A percentile compares a stretch with the other conserved stretches of the same genome.
These are phyloP conservation scores for Gonium pectorale DNA, from an alignment of 139 green algal genomes.

Conservation along the genomic window DNA sequence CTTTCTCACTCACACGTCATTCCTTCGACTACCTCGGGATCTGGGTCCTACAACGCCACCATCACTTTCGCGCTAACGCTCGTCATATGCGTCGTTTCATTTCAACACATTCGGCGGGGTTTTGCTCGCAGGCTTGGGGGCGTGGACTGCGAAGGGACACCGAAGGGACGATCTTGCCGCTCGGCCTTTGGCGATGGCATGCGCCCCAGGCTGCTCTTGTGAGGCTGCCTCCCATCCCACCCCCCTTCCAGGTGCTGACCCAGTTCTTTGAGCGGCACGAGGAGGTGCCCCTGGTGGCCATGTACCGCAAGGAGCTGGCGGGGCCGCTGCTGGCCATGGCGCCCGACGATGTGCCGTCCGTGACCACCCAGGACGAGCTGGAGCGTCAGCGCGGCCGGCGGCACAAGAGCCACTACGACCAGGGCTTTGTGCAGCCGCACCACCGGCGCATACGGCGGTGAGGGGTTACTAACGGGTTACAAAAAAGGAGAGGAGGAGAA, in stretches of 20 bases:
- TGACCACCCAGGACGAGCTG: constrained; percentile 21
- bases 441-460: constrained; percentile 69
- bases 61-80: no score
- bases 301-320: constrained; percentile 78
- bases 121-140: no score
- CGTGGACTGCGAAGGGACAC: no score
- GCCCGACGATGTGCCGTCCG: constrained; percentile 61
- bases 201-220: no score
- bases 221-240: background rate
- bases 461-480: no score
- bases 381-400: background rate
- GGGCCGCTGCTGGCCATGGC: constrained; percentile 82
- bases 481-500: no score
- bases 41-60: no score
- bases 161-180: no score
- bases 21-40: no score
- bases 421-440: constrained; percentile 51
- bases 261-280: constrained; percentile 70
- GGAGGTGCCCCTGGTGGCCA: constrained; percentile 60
- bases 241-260: constrained; percentile 60
- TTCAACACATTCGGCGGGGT: no score
- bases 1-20: no score
- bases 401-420: constrained; percentile 33
- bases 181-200: background rate
- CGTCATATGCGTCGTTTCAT: no score